phyloP scores from a whole-genome alignment of 1,284 basidiomycete genomes.

The Puccinia coronata region DNA sequence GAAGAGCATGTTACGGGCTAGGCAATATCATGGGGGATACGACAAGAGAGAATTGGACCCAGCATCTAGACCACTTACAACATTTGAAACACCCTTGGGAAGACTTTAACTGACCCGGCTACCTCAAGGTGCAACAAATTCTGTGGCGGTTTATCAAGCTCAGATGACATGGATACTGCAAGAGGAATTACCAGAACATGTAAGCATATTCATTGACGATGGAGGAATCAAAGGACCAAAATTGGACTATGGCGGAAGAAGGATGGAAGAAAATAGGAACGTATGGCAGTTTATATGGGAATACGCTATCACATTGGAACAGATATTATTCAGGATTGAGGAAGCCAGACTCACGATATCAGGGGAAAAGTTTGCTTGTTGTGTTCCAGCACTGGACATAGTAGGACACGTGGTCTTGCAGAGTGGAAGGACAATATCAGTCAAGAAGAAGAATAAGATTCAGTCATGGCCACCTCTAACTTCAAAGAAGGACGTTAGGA shows the following conservation, averaged over 20 bases:
- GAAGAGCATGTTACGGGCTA: neutral
- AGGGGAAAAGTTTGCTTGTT: slow-evolving; percentile 13
- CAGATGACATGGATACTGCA: slow-evolving; percentile 19
- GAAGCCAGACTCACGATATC: slow-evolving; percentile 27
- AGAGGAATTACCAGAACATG: slow-evolving; percentile 20
- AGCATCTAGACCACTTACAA: neutral
- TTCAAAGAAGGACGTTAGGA: neutral
- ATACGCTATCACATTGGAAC: slow-evolving; percentile 21
- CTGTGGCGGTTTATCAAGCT: slow-evolving; percentile 17
- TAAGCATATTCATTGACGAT: slow-evolving; percentile 28
- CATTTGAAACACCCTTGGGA: slow-evolving; percentile 7
- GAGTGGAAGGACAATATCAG: neutral
- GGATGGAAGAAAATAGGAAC: neutral
- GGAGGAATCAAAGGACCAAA: slow-evolving; percentile 29
- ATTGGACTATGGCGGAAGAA: neutral
- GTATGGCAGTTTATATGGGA: slow-evolving; percentile 13
- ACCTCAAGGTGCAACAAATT: slow-evolving; percentile 16
- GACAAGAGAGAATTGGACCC: neutral
- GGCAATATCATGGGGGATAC: neutral
- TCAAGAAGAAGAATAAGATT: neutral
- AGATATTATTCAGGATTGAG: slow-evolving; percentile 29
- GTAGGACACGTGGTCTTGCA: neutral
- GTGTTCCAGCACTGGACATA: slow-evolving; percentile 20
- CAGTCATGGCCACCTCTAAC: neutral
- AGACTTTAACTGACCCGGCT: neutral